Conservation (phyloP, 805 yeast genomes). For the Pichia kluyveri region DNA sequence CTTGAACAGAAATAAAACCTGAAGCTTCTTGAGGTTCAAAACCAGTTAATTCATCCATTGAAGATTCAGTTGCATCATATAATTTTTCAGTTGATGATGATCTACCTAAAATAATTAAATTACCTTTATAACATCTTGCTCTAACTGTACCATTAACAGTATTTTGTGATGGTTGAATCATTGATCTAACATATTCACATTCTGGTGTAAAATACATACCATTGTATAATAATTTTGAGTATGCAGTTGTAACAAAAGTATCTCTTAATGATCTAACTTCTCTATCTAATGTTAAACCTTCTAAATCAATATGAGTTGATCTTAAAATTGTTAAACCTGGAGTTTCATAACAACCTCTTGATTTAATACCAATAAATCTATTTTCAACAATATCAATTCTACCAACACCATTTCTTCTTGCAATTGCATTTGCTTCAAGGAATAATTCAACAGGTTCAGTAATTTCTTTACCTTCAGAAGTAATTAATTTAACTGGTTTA, state of each 20-base stretch:
- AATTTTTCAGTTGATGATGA: constrained; percentile 91
- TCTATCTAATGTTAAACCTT: constrained; percentile 94
- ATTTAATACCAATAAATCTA: constrained; percentile 97
- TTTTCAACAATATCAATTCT: constrained; percentile 98
- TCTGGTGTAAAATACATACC: constrained; percentile 98
- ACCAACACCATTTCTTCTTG: constrained; percentile 99
- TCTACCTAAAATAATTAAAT: constrained; percentile 79
- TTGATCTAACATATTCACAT: constrained; percentile 88
- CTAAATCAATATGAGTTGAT: constrained; percentile 89
- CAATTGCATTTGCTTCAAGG: constrained; percentile 85
- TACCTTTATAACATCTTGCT: constrained; percentile 89
- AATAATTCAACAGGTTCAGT: constrained; percentile 90
- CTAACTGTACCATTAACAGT: constrained; percentile 96
- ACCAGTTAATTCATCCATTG: constrained; percentile 98
- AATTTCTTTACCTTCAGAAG: constrained; percentile 47
- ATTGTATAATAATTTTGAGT: constrained; percentile 86
- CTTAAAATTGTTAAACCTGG: constrained; percentile 96
- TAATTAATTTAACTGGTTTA: constrained; percentile 71
- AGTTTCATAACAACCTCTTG: constrained; percentile 99
- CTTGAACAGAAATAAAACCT: constrained; percentile 96
- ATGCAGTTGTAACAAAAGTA: constrained; percentile 86
- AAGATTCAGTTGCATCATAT: constrained; percentile 95
- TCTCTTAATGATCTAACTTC: constrained; percentile 97
- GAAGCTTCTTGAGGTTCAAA: constrained; percentile 95
- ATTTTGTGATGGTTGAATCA: constrained; percentile 91